Percentiles rank a stretch among this genome's conserved stretches.
These are phyloP conservation scores for Thalassiosira sp. DNA, from an alignment of 352 stramenopile species.

Conservation along the genomic window DNA sequence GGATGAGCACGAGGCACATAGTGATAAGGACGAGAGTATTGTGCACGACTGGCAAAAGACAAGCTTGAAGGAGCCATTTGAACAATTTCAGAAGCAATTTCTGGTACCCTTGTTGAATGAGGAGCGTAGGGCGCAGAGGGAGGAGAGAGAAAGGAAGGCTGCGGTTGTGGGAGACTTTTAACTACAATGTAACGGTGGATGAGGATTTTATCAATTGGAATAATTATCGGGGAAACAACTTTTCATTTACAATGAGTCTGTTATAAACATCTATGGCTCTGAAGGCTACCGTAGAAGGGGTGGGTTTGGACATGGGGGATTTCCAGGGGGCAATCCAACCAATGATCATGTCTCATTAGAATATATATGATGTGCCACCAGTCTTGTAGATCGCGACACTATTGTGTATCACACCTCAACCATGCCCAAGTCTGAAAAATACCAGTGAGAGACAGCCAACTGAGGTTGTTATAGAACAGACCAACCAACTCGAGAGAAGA, in stretches of 20 bases:
- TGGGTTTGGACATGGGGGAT: background rate
- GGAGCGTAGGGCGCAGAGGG: conserved; percentile 49
- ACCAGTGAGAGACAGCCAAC: too few species aligned
- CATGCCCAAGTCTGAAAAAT: too few species aligned
- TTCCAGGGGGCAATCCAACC: too few species aligned
- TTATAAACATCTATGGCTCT: conserved; percentile 2
- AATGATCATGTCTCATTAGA: too few species aligned
- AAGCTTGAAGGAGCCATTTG: conserved; percentile 73
- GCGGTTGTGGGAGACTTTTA: conserved; percentile 81
- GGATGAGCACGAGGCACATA: conserved; percentile 60
- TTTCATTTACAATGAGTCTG: conserved; percentile 1
- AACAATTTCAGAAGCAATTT: conserved; percentile 78
- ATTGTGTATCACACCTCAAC: too few species aligned
- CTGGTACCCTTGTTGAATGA: conserved; percentile 78
- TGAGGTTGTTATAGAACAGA: too few species aligned
- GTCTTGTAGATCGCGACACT: too few species aligned
- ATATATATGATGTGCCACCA: too few species aligned
- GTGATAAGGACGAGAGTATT: conserved; percentile 16
- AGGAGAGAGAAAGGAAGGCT: conserved; percentile 67
- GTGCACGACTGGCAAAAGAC: conserved; percentile 81
- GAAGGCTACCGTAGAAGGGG: background rate
- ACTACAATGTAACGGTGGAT: conserved; percentile 1
- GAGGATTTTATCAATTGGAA: background rate
- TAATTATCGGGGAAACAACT: background rate
- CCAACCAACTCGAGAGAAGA: too few species aligned